Percentiles rank a stretch among this genome's conserved stretches.
These are phyloP conservation scores for Volvox carteri DNA, from an alignment of 163 green algal species.

Conservation along the genomic window DNA sequence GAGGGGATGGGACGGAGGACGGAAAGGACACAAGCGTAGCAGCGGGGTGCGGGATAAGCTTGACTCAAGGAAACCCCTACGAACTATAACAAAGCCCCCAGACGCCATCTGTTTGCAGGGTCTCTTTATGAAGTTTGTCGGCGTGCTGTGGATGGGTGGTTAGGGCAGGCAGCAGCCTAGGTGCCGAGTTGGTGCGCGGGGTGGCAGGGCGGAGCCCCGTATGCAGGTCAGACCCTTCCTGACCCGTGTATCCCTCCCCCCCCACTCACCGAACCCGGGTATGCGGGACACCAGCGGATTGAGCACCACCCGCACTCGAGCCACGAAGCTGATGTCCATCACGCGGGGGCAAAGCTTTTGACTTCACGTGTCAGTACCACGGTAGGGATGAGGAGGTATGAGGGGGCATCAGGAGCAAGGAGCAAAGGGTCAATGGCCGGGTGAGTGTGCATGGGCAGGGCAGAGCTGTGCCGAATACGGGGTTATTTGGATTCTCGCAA, in stretches of 20 bases:
- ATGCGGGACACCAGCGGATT: constrained; percentile 83
- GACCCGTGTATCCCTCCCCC: neutral
- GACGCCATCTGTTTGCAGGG: too few species aligned
- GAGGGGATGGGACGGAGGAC: neutral
- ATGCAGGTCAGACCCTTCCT: neutral
- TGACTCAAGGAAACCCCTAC: too few species aligned
- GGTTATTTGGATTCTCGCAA: too few species aligned
- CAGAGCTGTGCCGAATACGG: too few species aligned
- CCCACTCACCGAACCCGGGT: constrained; percentile 86
- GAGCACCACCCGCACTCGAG: constrained; percentile 77
- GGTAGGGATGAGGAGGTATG: neutral
- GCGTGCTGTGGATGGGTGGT: too few species aligned
- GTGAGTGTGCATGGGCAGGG: too few species aligned
- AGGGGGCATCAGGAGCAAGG: neutral
- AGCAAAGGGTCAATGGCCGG: neutral
- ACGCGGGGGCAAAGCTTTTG: constrained; percentile 92
- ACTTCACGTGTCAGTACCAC: too few species aligned
- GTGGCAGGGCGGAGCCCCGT: neutral
- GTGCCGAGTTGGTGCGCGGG: neutral
- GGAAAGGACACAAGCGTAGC: too few species aligned
- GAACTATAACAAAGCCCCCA: too few species aligned
- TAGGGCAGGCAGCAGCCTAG: neutral
- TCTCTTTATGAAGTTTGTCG: too few species aligned
- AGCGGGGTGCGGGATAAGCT: too few species aligned
- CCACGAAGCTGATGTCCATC: constrained; percentile 87